Evolutionary conservation across 129 eudicot species (phyloP).

Genomic region (Flaveria ramosissima): DNA sequence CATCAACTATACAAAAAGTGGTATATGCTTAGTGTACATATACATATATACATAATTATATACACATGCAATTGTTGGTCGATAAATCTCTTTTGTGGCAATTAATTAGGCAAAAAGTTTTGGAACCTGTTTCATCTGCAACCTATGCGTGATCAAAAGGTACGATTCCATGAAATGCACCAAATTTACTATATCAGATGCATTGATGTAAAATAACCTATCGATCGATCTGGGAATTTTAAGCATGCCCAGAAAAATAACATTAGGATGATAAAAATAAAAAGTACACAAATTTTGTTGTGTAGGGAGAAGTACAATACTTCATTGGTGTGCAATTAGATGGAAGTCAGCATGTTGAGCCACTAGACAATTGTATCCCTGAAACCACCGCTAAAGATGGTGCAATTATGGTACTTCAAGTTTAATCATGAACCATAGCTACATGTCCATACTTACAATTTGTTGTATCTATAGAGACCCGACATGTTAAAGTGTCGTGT

Average conservation of each 20-base stretch:
- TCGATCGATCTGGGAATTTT: neutral
- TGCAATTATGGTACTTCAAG: slow-evolving; percentile 57
- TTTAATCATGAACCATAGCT: neutral
- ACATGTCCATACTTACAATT: neutral
- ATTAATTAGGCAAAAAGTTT: slow-evolving; percentile 81
- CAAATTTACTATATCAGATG: neutral
- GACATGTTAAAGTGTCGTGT: neutral
- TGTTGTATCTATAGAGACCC: slow-evolving; percentile 1
- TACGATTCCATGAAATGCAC: slow-evolving; percentile 15
- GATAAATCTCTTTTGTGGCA: neutral
- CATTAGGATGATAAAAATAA: too few species aligned
- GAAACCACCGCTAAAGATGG: slow-evolving; percentile 72
- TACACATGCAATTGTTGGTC: neutral
- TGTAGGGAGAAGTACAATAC: slow-evolving; percentile 96
- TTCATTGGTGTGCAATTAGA: slow-evolving; percentile 97
- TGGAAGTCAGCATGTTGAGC: slow-evolving; percentile 97
- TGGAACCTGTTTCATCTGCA: slow-evolving; percentile 98
- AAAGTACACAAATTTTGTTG: neutral
- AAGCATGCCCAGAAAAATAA: neutral
- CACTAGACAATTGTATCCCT: slow-evolving; percentile 86
- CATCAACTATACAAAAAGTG: slow-evolving; percentile 91
- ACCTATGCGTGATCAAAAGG: slow-evolving; percentile 99
- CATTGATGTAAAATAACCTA: neutral
- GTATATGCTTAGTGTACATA: slow-evolving; percentile 37
- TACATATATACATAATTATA: neutral